Percentiles rank a stretch among this genome's conserved stretches.
These are phyloP conservation scores for Trichoderma sp. DNA, from an alignment of 2,329 filamentous ascomycete genomes.

Conservation along the genomic window DNA sequence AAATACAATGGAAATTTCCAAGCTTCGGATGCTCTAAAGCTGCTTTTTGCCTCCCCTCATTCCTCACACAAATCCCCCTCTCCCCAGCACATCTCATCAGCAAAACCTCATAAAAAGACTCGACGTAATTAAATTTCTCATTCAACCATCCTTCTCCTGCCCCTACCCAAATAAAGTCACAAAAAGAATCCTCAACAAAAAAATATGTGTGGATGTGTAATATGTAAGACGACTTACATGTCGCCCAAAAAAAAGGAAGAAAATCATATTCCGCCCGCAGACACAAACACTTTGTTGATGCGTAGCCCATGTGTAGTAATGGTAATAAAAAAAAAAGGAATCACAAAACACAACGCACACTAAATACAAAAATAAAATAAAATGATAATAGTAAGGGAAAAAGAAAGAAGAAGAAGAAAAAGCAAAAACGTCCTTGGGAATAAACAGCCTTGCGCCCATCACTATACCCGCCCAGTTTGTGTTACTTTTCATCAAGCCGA, in stretches of 20 bases:
- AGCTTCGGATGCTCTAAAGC: background rate
- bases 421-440: constrained; percentile 15
- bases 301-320: background rate
- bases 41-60: background rate
- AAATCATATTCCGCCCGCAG: background rate
- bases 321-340: background rate
- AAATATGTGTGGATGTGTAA: background rate
- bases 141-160: background rate
- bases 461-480: constrained; percentile 15
- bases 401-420: background rate
- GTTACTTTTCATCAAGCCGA: background rate
- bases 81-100: background rate
- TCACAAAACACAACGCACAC: background rate
- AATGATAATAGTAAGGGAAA: background rate
- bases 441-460: constrained; percentile 17
- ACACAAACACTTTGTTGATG: constrained; percentile 11
- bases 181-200: background rate
- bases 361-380: constrained; percentile 9
- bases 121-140: background rate
- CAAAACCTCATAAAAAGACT: background rate
- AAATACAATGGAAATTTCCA: background rate
- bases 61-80: background rate
- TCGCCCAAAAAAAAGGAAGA: background rate
- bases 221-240: background rate
- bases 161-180: background rate